phyloP scores from a whole-genome alignment of 306 rosid species.

The Astragalus membranaceus region DNA sequence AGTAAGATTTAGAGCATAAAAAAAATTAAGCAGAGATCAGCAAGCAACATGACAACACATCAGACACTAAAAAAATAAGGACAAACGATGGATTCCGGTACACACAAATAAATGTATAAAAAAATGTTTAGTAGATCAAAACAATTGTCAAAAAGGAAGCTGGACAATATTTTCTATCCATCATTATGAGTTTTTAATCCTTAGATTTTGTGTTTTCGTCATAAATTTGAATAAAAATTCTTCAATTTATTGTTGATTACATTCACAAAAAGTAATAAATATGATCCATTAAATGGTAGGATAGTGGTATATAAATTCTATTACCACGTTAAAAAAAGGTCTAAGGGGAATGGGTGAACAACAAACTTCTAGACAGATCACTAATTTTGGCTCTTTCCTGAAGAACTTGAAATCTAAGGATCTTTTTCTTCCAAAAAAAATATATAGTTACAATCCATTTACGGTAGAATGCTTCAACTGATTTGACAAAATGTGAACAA shows the following conservation, averaged over 20 bases:
- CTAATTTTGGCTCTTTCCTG: conserved; percentile 1
- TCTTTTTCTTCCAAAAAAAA: not conserved
- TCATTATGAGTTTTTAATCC: not conserved
- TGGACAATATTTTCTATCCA: not conserved
- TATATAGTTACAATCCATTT: not conserved
- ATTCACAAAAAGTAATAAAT: not conserved
- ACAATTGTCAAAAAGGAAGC: not conserved
- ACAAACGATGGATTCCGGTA: not conserved
- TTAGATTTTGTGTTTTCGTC: not conserved
- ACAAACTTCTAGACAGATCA: not conserved
- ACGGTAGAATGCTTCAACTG: conserved; percentile 6
- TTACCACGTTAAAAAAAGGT: not conserved
- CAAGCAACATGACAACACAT: not conserved
- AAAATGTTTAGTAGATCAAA: not conserved
- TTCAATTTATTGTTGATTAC: not conserved
- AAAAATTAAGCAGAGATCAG: not conserved
- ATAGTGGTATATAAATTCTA: not conserved
- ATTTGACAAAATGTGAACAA: not conserved
- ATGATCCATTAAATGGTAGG: conserved; percentile 4
- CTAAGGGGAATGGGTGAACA: not conserved
- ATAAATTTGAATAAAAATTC: conserved; percentile 5
- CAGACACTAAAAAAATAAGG: not conserved
- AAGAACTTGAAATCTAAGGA: conserved; percentile 1
- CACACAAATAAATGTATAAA: not conserved
- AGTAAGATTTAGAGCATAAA: not conserved